Conservation (phyloP, 116 monocot species). For the Phalaenopsis hybrid region DNA sequence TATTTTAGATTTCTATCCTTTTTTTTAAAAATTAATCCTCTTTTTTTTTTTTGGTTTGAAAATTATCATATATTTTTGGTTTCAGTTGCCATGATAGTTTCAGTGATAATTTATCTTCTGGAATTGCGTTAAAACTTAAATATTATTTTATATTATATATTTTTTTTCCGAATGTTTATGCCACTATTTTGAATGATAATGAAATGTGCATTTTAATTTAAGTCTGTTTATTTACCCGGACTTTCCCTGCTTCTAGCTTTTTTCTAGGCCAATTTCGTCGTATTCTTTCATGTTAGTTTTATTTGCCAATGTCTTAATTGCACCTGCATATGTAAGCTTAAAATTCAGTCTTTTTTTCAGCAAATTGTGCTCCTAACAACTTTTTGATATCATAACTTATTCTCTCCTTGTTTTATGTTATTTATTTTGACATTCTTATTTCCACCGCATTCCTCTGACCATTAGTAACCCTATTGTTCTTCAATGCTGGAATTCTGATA, state of each 20-base stretch:
- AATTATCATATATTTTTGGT: neutral
- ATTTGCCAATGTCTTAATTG: neutral
- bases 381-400: neutral
- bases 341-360: neutral
- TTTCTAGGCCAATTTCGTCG: neutral
- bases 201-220: neutral
- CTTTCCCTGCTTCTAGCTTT: neutral
- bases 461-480: neutral
- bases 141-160: neutral
- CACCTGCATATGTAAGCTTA: neutral
- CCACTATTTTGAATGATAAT: neutral
- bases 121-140: neutral
- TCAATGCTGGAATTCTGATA: neutral
- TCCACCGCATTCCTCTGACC: neutral
- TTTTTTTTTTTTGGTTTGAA: neutral
- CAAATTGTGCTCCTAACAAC: neutral
- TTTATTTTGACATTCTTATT: neutral
- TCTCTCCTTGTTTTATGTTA: neutral
- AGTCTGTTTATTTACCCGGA: neutral
- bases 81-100: neutral
- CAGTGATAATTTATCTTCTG: neutral
- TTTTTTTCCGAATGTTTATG: neutral
- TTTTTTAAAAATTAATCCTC: neutral
- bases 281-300: neutral
- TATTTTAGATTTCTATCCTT: neutral